Conservation (phyloP, 805 yeast genomes). For the Starmerella powellii region DNA sequence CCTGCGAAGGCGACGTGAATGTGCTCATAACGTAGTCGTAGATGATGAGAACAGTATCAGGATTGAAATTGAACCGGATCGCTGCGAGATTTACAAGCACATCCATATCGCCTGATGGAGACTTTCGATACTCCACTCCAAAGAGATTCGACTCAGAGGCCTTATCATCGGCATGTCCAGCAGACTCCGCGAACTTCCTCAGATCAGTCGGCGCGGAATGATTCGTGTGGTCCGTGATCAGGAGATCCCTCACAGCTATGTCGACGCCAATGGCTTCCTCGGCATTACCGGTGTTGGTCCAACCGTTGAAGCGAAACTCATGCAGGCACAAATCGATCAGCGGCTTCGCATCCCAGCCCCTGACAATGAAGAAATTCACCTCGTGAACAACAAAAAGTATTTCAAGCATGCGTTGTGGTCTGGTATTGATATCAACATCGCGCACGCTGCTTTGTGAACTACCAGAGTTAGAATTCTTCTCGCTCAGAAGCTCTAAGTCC, state of each 20-base stretch:
- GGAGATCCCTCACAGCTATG: slow-evolving; percentile 50
- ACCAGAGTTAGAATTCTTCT: too few relatives aligned
- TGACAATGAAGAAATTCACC: slow-evolving; percentile 48
- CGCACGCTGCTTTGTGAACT: too few relatives aligned
- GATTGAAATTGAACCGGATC: slow-evolving; percentile 57
- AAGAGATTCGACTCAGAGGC: slow-evolving; percentile 34
- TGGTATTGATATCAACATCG: not conserved
- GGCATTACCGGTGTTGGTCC: slow-evolving; percentile 33
- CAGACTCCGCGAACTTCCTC: slow-evolving; percentile 57
- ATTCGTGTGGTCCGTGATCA: slow-evolving; percentile 65
- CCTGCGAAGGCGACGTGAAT: slow-evolving; percentile 40
- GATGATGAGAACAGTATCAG: slow-evolving; percentile 66
- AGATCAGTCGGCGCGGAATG: slow-evolving; percentile 49
- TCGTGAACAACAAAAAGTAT: slow-evolving; percentile 55
- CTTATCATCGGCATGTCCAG: slow-evolving; percentile 25
- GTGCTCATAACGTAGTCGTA: slow-evolving; percentile 75
- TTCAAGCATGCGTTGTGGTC: slow-evolving; percentile 54
- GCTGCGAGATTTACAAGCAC: slow-evolving; percentile 65
- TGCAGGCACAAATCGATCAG: slow-evolving; percentile 66
- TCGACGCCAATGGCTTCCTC: slow-evolving; percentile 52
- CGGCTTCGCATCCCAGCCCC: slow-evolving; percentile 60
- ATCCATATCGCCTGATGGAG: slow-evolving; percentile 61
- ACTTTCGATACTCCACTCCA: slow-evolving; percentile 44
- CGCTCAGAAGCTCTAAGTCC: too few relatives aligned
- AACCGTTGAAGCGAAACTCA: slow-evolving; percentile 46